Evolutionary conservation across 768 basidiomycete genomes (phyloP), one percentile per base, ranked within the genome.

Genomic region (Ramaria sp.): DNA sequence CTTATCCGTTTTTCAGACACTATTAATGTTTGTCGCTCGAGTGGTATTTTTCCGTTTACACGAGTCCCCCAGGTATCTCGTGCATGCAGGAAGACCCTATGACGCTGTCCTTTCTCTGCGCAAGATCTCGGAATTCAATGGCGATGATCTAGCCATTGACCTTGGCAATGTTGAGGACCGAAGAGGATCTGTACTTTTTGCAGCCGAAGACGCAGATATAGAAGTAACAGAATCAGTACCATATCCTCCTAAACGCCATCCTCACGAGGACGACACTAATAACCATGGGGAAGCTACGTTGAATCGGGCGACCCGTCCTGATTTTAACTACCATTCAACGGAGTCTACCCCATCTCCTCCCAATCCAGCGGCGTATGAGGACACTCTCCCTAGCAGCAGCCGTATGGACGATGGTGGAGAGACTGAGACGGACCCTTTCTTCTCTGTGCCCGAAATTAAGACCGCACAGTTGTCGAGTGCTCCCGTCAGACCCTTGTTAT

Each of bases 11-110:
- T 5, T 24, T 43, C 63, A 98, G 94, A 96, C 92, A 7, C 71
- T 93, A 7, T 69, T 73, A 1, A 94, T 97, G 88, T 93, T 92
- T 67, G 65, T 89, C 31, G 83, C 83, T 11, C 88, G 96, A 17
- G 89, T 94, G 57, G 72, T 87, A 10, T 84, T 97, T 68, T 96
- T 98, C 77, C 83, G 86, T 19, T 73, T 99, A 5, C 87, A 97
- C 68, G 95, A 99, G 70, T 94, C 92, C 0, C 93, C 96, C 1
- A 82, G 92, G 22, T 97, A 85, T 66, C 84, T 99, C 58, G 91
- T 95, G 4, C 86, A 92, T 47, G 84, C 89, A 0, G 91, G 92
- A 15, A 79, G 91, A 45, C 84, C 81, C 34, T 78, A 82, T 37
- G 93, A 96, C 62, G 95, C 94, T 0, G 70, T 95, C 37, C 80